A percentile compares a stretch with the other conserved stretches of the same genome.
These are phyloP conservation scores for Verbascum thapsus DNA, from an alignment of 257 asterid genomes.

Conservation along the genomic window DNA sequence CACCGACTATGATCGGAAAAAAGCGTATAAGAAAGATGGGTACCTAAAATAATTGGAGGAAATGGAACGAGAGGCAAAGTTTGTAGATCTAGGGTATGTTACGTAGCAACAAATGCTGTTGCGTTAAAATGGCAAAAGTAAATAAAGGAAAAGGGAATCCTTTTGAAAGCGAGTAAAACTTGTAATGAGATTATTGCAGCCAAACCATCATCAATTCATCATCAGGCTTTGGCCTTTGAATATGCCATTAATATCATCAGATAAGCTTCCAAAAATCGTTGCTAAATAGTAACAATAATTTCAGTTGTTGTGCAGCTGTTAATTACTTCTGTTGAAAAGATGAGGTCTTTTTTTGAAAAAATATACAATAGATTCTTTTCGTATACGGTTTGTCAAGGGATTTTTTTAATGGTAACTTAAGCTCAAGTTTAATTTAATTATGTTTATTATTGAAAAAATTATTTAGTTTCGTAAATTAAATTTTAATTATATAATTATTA, in stretches of 20 bases:
- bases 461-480: too few species aligned
- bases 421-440: too few species aligned
- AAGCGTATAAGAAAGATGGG: background rate
- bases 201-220: background rate
- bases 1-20: background rate
- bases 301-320: background rate
- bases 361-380: too few species aligned
- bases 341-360: too few species aligned
- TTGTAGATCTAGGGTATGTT: conserved; percentile 35
- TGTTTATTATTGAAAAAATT: too few species aligned
- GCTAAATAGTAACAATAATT: conserved; percentile 4
- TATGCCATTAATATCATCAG: background rate
- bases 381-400: too few species aligned
- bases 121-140: conserved; percentile 34
- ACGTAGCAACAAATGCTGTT: conserved; percentile 31
- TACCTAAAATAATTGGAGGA: conserved; percentile 29
- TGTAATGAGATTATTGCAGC: conserved; percentile 16
- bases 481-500: too few species aligned
- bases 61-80: conserved; percentile 20
- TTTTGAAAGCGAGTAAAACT: conserved; percentile 20
- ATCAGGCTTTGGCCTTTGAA: conserved; percentile 19
- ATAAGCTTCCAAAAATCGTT: background rate
- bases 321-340: too few species aligned
- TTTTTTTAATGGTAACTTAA: too few species aligned
- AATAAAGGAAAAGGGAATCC: conserved; percentile 28